Base-by-base conservation (phyloP, 202 grass and related monocot species). In the Panicum virgatum region DNA sequence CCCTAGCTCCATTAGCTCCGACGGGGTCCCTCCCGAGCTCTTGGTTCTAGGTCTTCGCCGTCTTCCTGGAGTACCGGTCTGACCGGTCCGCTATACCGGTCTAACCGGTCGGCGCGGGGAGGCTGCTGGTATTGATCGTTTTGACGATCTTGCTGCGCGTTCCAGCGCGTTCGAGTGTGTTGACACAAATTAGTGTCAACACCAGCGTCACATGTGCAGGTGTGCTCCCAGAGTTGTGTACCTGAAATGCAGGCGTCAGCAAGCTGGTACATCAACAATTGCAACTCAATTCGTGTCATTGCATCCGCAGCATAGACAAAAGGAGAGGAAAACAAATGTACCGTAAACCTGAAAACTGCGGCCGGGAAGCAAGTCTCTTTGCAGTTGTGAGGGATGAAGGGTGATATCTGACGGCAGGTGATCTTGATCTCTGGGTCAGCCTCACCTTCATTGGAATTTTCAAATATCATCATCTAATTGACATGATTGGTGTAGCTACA, bases 331-430 rank as follows among this genome's bases (percentile, higher is more conserved):
- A 78, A 7, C 18, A 15, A 27, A 52, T 58, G 1, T 88, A 97
- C 95, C 82, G 83, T 92, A 80, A 89, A 97, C 10, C 86, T 94
- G 77, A 97, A 97, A 54, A 87, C 82, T 14, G 90, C 88, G 84
- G 81, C 86, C 0, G 92, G 90, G 68, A 91, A 92, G 86, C 90
- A 92, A 63, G 90, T 94, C 76, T 92, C 88, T 72, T 50, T 89
- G 74, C 94, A 97, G 62, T 94, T 97, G 72, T 97, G 92, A 73
- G 94, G 94, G 51, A 97, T 94, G 78, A 94, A 89, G 18, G 92
- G 94, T 0, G 94, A 97, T 86, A 94, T 92, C 84, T 97, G 94
- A 84, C 92, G 84, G 81, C 92, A 91, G 7, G 89, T 92, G 57
- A 94, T 97, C 76, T 94, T 94, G 42, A 97, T 92, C 76, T 89